Base-by-base conservation (phyloP, 208 protist species). In the Wallacemonas collosoma region DNA sequence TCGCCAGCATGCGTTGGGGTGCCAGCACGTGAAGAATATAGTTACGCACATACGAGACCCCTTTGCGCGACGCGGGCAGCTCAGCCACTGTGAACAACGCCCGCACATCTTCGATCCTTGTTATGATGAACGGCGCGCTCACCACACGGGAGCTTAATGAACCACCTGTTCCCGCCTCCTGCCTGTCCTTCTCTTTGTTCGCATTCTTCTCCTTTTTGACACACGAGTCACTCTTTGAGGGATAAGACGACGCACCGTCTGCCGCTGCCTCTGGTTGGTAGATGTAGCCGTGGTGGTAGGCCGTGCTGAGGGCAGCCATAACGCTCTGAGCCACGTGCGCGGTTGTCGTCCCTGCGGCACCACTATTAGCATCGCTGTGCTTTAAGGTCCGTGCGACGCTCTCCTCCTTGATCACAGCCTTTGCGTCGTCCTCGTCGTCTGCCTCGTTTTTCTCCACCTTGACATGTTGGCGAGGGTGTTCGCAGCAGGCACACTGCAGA, bases 41-140 rank as follows among this genome's bases (percentile, higher is more conserved):
- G 78, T 97, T 95, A 9, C 93, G 84, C 48, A 88, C 88, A 76
- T 94, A 97, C 5, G 88, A 91, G 12, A 97, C 82, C 43, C 93
- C 93, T 17, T 83, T 69, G 62, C 90, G 79, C 43, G 76, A 75
- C 35, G 85, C 71, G 8, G 87, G 88, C 3, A 97, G 82, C 35
- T 81, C 80, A 40, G 85, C 82, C 12, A 97, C 73, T n/a, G 65
- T 76, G 54, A 93, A 86, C 7, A 93, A 71, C 9, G 68, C 48
- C 3, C 88, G 79, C 15, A 93, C 77, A 36, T 80, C 69, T 14
- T 84, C 71, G 26, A 86, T 74, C 12, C 69, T 61, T 47, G 48
- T 63, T 40, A 87, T 61, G 2, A 74, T 53, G 74, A 87, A 90
- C 14, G 73, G 60, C 2, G 54, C 11, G 47, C 41, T 5, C 66